Evolutionary conservation across 1,284 basidiomycete species (phyloP).

Genomic region (Microbotryomycetes sp.): DNA sequence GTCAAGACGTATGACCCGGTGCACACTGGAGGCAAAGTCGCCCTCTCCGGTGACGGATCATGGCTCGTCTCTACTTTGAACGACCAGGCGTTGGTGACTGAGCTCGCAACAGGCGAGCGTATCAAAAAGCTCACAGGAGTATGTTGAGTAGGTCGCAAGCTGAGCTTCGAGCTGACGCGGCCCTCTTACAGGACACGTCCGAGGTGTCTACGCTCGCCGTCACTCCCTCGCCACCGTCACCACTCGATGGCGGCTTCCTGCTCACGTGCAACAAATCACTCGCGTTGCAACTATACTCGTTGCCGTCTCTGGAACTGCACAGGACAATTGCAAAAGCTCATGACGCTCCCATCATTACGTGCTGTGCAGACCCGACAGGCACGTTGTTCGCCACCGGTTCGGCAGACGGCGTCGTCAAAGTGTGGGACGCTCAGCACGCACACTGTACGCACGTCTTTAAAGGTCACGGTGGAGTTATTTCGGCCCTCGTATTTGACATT

Average conservation of each 20-base stretch:
- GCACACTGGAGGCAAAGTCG: constrained; percentile 79
- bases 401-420: constrained; percentile 91
- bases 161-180: constrained; percentile 40
- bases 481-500: constrained; percentile 69
- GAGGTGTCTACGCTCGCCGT: constrained; percentile 47
- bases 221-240: constrained; percentile 34
- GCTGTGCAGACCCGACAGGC: constrained; percentile 72
- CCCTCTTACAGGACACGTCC: constrained; percentile 46
- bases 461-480: constrained; percentile 93
- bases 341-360: constrained; percentile 86
- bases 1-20: constrained; percentile 50
- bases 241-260: constrained; percentile 41
- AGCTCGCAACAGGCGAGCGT: constrained; percentile 62
- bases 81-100: constrained; percentile 76
- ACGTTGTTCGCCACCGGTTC: constrained; percentile 90
- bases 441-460: constrained; percentile 92
- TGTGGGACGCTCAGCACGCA: constrained; percentile 84
- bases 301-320: constrained; percentile 50
- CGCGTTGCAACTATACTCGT: constrained; percentile 47
- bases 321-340: constrained; percentile 76
- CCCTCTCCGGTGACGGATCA: constrained; percentile 68
- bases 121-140: constrained; percentile 77
- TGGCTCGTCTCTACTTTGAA: constrained; percentile 78
- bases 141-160: constrained; percentile 53
- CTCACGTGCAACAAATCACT: constrained; percentile 48